Percentiles rank a stretch among this genome's conserved stretches.
phyloP scores from a whole-genome alignment of 2,329 filamentous ascomycete species.

The Epicoccum sorghinum region DNA sequence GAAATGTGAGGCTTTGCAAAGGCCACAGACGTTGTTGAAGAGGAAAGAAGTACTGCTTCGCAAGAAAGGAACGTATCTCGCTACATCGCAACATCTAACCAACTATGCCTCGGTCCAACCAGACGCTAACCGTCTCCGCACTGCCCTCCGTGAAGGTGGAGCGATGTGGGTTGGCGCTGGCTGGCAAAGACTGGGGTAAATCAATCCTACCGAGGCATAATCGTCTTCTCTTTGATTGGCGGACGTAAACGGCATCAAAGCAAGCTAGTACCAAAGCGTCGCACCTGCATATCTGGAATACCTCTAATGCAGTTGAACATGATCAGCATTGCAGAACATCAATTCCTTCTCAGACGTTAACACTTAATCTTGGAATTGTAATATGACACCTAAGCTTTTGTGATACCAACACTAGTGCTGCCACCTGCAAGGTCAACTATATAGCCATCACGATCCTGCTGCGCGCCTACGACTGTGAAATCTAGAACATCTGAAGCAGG shows the following conservation, averaged over 20 bases:
- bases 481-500: conserved; percentile 3
- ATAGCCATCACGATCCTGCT: conserved; percentile 24
- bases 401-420: conserved; percentile 19
- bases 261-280: too few species aligned
- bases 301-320: too few species aligned
- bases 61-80: background rate
- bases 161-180: background rate
- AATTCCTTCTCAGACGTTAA: too few species aligned
- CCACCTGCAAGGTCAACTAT: conserved; percentile 21
- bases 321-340: too few species aligned
- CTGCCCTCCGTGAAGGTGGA: background rate
- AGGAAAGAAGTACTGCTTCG: background rate
- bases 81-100: background rate
- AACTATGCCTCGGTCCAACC: background rate
- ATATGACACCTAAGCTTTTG: background rate
- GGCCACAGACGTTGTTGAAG: background rate
- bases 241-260: too few species aligned
- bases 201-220: background rate
- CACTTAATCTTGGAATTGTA: too few species aligned
- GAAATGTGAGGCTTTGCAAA: background rate
- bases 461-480: conserved; percentile 19
- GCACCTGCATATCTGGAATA: too few species aligned
- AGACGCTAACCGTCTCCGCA: background rate
- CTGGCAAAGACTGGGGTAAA: background rate
- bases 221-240: background rate